Evolutionary conservation across 148 eudicot species (phyloP).

Genomic region (Silene conica): DNA sequence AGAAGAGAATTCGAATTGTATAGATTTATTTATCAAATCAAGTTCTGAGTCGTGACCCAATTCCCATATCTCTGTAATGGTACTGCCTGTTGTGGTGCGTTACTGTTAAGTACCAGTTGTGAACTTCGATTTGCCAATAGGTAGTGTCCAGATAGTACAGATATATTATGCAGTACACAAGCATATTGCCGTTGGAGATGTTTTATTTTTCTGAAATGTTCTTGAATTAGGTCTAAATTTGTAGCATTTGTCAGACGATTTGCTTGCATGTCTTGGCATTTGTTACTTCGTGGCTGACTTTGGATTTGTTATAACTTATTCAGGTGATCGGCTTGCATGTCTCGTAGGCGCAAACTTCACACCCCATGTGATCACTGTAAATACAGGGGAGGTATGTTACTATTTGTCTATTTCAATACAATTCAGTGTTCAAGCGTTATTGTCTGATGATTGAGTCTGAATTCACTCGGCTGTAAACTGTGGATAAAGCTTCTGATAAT

Average conservation of each 20-base stretch:
- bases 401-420: background rate
- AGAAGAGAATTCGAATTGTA: background rate
- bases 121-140: background rate
- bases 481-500: background rate
- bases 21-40: background rate
- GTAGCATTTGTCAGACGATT: background rate
- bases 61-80: background rate
- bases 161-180: background rate
- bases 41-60: background rate
- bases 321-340: conserved; percentile 52
- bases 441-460: background rate
- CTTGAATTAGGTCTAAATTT: background rate
- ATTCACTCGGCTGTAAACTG: background rate
- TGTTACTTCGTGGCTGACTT: conserved; percentile 8
- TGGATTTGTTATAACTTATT: conserved; percentile 9
- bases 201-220: background rate
- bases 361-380: conserved; percentile 81
- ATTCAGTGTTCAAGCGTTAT: background rate
- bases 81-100: background rate
- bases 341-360: conserved; percentile 71
- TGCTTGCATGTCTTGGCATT: background rate
- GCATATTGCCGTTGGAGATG: background rate
- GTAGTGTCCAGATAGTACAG: background rate
- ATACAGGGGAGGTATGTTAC: conserved; percentile 65
- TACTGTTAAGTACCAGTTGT: background rate